Evolutionary conservation across 306 rosid species (phyloP), one percentile per base, ranked within the genome.

Genomic region (Cicer yamashitae): DNA sequence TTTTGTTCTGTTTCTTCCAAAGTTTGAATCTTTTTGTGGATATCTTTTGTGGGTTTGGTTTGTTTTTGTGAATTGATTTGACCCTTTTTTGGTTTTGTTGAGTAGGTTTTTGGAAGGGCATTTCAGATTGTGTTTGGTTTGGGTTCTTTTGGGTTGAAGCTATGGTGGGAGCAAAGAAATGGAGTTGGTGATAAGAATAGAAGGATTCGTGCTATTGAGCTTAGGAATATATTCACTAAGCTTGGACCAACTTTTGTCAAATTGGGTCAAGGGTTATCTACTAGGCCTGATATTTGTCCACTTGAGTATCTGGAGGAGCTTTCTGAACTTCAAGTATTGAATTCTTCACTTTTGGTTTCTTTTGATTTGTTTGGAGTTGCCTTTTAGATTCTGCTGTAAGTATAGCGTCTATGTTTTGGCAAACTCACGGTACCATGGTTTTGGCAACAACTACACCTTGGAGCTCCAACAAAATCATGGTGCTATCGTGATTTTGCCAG

Each of bases 161-260:
- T 91, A 1, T 72, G 77, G 6, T 56, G 85, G 65, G 98, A 94
- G 86, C 91, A 87, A 14, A 88, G 86, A 52, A 90, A 79, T 48
- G 94, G 94, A 37, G 67, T 65, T 72, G 54, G 83, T 61, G 87
- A 94, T 77, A 76, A 79, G 64, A 91, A 91, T 74, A 94, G 70
- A 68, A 82, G 89, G 78, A 48, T 70, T 8, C 89, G 98, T 37
- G 98, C 94, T 6, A 86, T 76, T 40, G 96, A 94, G 86, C 85
- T 94, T n/a, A 83, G 89, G 76, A 50, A 1, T 2, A 75, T 87
- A 30, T 91, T 91, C 78, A 91, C 98, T 34, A 82, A 82, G 52
- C 54, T 94, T 67, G 98, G 98, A n/a, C 98, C 97, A n/a, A 94
- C 98, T 17, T 94, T 94, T 82, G 97, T 94, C 41, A 94, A 94